Evolutionary conservation across 345 rosid genomes (phyloP).

Genomic region (Citrus trifoliata): DNA sequence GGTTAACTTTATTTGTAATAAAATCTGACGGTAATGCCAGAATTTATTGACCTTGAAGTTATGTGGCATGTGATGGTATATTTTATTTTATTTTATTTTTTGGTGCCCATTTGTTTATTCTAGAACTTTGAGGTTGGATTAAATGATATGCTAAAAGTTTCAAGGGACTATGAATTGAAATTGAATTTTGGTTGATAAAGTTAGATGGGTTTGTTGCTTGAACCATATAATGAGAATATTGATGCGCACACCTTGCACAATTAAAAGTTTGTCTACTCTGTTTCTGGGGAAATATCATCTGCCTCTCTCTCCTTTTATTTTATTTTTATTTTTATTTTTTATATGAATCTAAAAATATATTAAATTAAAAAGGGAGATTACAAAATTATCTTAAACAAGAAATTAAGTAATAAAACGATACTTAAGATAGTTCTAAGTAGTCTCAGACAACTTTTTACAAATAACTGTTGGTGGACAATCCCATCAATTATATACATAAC

Average conservation of each 20-base stretch:
- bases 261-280: not conserved
- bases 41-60: slow-evolving; percentile 2
- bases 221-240: not conserved
- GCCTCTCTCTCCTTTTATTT: not conserved
- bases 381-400: no score
- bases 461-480: no score
- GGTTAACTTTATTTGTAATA: not conserved
- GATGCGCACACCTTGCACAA: not conserved
- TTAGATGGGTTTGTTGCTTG: not conserved
- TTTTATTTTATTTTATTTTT: no score
- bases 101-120: not conserved
- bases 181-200: not conserved
- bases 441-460: no score
- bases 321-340: no score
- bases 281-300: not conserved
- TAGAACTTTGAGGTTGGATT: not conserved
- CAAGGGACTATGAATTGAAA: not conserved
- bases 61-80: not conserved
- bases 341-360: no score
- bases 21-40: slow-evolving; percentile 1
- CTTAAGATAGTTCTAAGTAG: rapidly evolving
- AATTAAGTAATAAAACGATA: no score
- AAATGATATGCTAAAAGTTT: not conserved
- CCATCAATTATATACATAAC: no score
- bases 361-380: no score